Evolutionary conservation across 139 green algal genomes (phyloP).

Genomic region (Chlorella vulgaris): DNA sequence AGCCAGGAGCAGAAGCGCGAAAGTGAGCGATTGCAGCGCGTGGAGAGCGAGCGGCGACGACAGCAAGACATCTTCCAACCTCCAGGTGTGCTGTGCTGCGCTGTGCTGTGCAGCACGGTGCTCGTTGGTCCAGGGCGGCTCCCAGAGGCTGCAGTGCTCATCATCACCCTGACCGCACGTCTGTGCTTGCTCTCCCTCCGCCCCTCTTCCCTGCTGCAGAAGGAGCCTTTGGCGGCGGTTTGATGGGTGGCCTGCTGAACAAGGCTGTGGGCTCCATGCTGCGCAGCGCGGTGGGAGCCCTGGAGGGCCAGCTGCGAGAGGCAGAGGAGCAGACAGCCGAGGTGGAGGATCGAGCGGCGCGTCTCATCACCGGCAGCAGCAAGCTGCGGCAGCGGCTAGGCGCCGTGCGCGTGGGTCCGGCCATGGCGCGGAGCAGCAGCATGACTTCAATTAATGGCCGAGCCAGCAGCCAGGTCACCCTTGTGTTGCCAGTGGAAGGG

Average conservation of each 20-base stretch:
- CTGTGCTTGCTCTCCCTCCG: too few species aligned
- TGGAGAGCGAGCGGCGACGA: not conserved
- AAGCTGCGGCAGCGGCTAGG: conserved; percentile 5
- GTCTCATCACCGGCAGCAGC: conserved; percentile 14
- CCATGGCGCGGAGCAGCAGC: conserved; percentile 25
- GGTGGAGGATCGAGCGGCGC: conserved; percentile 20
- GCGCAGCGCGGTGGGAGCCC: conserved; percentile 1
- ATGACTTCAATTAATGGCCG: conserved; percentile 9
- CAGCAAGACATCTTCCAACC: conserved; percentile 8
- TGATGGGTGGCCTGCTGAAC: conserved; percentile 19
- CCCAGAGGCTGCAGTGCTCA: too few species aligned
- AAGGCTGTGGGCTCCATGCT: conserved; percentile 21
- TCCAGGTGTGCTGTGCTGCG: not conserved
- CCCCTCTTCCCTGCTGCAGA: conserved; percentile 18
- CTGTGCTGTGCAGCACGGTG: too few species aligned
- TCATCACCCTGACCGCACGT: too few species aligned
- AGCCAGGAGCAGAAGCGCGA: too few species aligned
- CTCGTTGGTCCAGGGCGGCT: too few species aligned
- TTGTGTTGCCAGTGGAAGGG: conserved; percentile 27
- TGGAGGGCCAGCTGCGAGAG: conserved; percentile 31
- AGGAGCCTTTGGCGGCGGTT: conserved; percentile 2
- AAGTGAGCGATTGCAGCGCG: not conserved
- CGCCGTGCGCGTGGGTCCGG: conserved; percentile 7
- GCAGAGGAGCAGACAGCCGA: conserved; percentile 24
- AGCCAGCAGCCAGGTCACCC: not conserved